Evolutionary conservation across 345 rosid genomes (phyloP).

Genomic region (Moricandia arvensis): DNA sequence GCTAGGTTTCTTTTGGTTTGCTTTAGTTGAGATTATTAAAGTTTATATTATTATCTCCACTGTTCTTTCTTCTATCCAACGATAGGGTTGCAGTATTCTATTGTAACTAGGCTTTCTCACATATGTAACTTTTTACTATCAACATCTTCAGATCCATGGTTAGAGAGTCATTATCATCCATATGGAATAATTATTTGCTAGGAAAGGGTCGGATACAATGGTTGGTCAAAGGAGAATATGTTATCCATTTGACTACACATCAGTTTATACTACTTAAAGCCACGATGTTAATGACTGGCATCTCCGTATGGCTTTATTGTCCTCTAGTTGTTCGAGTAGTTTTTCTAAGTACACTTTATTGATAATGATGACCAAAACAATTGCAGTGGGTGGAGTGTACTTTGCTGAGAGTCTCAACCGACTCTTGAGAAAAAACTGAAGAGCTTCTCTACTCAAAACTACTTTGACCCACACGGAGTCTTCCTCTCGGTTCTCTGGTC

Average conservation of each 20-base stretch:
- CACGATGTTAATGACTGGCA: background rate
- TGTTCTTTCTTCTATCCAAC: too few species aligned
- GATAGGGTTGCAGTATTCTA: too few species aligned
- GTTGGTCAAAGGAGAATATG: background rate
- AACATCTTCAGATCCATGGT: too few species aligned
- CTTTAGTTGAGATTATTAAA: too few species aligned
- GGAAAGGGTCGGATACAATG: too few species aligned
- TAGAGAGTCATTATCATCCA: too few species aligned
- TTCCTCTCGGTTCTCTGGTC: conserved; percentile 92
- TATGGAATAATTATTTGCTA: too few species aligned
- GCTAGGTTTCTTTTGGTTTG: background rate
- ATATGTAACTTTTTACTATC: background rate
- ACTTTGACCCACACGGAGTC: conserved; percentile 81
- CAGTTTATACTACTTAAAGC: background rate
- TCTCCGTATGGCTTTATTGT: background rate
- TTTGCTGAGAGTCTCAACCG: conserved; percentile 78
- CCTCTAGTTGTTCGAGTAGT: background rate
- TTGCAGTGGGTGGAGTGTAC: conserved; percentile 83
- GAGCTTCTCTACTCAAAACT: conserved; percentile 84
- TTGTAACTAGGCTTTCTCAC: background rate
- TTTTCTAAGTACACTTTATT: background rate
- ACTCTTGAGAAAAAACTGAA: conserved; percentile 61
- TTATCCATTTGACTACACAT: background rate
- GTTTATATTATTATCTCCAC: background rate
- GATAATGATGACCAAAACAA: conserved; percentile 8